A percentile compares a stretch with the other conserved stretches of the same genome.
These are phyloP conservation scores for Eucalyptus paniculata DNA, from an alignment of 345 rosid genomes.

Conservation along the genomic window DNA sequence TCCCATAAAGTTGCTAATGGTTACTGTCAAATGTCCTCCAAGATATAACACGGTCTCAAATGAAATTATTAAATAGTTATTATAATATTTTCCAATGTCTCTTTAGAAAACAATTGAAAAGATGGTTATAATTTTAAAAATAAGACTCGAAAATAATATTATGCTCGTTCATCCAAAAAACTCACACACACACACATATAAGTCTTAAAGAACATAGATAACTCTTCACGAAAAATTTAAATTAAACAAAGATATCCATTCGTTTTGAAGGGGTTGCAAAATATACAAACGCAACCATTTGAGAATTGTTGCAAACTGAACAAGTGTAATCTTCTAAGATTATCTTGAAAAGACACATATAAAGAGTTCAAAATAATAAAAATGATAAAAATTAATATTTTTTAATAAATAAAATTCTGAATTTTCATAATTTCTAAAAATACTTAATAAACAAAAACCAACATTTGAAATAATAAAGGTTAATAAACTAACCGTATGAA, in stretches of 20 bases:
- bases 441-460: too few species aligned
- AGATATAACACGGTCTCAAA: fast-evolving
- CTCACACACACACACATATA: fast-evolving
- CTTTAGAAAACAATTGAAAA: fast-evolving
- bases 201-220: too few species aligned
- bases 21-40: fast-evolving
- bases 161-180: too few species aligned
- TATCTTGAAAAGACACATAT: too few species aligned
- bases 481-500: too few species aligned
- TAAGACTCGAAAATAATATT: fast-evolving
- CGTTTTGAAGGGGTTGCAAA: fast-evolving
- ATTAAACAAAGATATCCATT: too few species aligned
- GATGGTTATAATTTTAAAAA: fast-evolving
- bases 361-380: too few species aligned
- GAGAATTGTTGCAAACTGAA: too few species aligned
- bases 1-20: fast-evolving
- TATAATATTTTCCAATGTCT: fast-evolving
- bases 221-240: too few species aligned
- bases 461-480: too few species aligned
- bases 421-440: too few species aligned
- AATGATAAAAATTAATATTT: too few species aligned
- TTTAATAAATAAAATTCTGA: fast-evolving
- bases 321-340: fast-evolving
- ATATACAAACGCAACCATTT: fast-evolving
- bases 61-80: fast-evolving